A percentile compares a stretch with the other conserved stretches of the same genome.
phyloP scores from a whole-genome alignment of 2,329 filamentous ascomycete species.

The Emergomyces orientalis region DNA sequence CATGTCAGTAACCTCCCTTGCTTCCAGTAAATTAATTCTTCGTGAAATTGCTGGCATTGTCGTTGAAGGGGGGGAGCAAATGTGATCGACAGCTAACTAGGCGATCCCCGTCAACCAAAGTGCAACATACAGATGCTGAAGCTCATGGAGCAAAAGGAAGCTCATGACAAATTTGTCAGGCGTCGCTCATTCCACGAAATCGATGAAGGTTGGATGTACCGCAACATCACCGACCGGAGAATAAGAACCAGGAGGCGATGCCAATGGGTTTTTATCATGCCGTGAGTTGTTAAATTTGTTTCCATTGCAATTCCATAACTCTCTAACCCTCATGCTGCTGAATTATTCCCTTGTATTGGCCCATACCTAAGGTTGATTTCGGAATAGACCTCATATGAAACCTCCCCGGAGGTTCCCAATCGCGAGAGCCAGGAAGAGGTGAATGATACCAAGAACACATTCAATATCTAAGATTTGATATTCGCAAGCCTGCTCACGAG shows the following conservation, averaged over 20 bases:
- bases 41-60: neutral
- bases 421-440: no score
- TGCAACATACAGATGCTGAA: conserved; percentile 25
- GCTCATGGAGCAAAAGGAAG: conserved; percentile 27
- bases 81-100: no score
- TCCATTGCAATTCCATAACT: neutral
- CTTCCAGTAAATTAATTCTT: conserved; percentile 5
- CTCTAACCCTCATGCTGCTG: no score
- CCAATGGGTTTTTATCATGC: neutral
- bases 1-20: conserved; percentile 21
- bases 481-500: no score
- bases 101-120: no score
- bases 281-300: neutral
- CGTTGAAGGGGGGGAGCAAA: neutral
- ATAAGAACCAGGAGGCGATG: neutral
- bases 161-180: conserved; percentile 25
- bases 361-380: neutral
- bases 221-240: conserved; percentile 7
- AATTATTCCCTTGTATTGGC: no score
- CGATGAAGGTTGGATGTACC: conserved; percentile 28
- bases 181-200: conserved; percentile 26
- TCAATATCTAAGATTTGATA: no score
- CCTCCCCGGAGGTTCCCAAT: no score
- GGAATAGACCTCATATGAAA: no score
- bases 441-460: no score